Conservation (phyloP, 306 rosid genomes). For the Benincasa hispida region DNA sequence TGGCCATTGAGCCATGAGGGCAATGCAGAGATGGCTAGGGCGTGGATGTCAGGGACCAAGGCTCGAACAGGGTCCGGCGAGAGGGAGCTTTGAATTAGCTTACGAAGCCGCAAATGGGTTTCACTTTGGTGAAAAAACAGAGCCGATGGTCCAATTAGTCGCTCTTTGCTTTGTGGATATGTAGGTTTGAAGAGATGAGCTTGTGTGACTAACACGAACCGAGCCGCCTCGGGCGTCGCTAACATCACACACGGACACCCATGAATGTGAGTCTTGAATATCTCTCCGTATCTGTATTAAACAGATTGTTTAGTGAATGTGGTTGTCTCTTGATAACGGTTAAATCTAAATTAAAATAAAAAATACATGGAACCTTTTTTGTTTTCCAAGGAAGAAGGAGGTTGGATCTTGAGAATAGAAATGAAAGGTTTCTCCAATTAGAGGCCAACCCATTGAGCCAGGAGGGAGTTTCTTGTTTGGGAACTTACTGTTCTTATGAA, state of each 20-base stretch:
- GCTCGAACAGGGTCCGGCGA: slow-evolving; percentile 36
- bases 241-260: slow-evolving; percentile 86
- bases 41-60: slow-evolving; percentile 42
- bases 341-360: background rate
- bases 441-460: slow-evolving; percentile 96
- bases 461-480: slow-evolving; percentile 51
- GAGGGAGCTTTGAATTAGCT: slow-evolving; percentile 51
- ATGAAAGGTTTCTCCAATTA: slow-evolving; percentile 75
- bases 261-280: slow-evolving; percentile 73
- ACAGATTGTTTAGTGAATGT: background rate
- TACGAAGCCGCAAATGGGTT: slow-evolving; percentile 52
- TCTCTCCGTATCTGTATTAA: slow-evolving; percentile 57
- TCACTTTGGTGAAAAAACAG: slow-evolving; percentile 74
- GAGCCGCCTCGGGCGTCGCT: slow-evolving; percentile 78
- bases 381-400: slow-evolving; percentile 51
- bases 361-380: slow-evolving; percentile 36
- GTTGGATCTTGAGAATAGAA: slow-evolving; percentile 69
- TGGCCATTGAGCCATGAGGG: slow-evolving; percentile 31
- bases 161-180: slow-evolving; percentile 80
- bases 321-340: background rate
- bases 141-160: slow-evolving; percentile 67
- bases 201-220: slow-evolving; percentile 63
- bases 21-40: slow-evolving; percentile 36
- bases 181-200: slow-evolving; percentile 82
- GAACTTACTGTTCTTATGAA: background rate